Evolutionary conservation across 768 basidiomycete genomes (phyloP).

Genomic region (Vararia minispora): DNA sequence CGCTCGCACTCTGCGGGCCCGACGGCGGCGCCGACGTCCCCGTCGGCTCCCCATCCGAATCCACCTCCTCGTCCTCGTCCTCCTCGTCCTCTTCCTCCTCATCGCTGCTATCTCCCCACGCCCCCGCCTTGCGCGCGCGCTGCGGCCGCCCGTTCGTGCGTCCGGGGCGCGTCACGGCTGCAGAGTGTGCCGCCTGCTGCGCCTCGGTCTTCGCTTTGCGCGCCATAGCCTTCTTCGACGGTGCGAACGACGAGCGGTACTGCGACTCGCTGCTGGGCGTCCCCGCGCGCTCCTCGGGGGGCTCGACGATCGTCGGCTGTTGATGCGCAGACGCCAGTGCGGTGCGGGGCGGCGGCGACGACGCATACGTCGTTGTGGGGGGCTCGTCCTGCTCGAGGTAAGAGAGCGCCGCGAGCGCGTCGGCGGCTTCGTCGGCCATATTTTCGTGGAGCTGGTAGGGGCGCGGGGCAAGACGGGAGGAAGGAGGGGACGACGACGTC

Average conservation of each 20-base stretch:
- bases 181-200: conserved; percentile 72
- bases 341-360: conserved; percentile 24
- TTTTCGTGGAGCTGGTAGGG: conserved; percentile 4
- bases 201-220: conserved; percentile 78
- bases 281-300: conserved; percentile 18
- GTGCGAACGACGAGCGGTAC: conserved; percentile 82
- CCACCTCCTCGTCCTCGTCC: conserved; percentile 52
- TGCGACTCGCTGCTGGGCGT: conserved; percentile 22
- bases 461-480: conserved; percentile 12
- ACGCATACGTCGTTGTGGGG: conserved; percentile 14
- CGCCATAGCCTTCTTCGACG: conserved; percentile 73
- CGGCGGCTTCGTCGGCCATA: conserved; percentile 37
- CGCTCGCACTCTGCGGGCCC: too few relatives aligned
- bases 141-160: conserved; percentile 33
- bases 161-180: conserved; percentile 67
- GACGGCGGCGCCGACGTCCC: too few relatives aligned
- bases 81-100: conserved; percentile 70
- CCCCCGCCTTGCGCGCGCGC: conserved; percentile 29
- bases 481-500: neutral
- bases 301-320: conserved; percentile 19
- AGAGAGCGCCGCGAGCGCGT: conserved; percentile 69
- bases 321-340: conserved; percentile 15
- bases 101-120: conserved; percentile 65
- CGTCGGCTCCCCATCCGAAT: conserved; percentile 42
- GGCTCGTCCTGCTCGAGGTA: conserved; percentile 52